phyloP scores from a whole-genome alignment of 148 eudicot genomes.

The Vaccinium darrowii region DNA sequence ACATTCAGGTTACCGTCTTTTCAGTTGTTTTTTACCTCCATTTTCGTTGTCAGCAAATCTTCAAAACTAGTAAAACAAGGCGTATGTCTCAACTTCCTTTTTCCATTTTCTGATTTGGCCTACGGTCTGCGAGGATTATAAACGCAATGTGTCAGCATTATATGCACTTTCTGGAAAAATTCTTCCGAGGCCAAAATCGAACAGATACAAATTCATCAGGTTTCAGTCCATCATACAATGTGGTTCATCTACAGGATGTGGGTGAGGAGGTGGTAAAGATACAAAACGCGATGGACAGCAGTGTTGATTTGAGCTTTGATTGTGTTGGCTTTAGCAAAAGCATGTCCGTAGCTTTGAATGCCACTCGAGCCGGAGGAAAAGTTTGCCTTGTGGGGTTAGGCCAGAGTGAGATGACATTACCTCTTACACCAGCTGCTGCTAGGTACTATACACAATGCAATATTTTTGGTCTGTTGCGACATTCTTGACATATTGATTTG shows the following conservation, averaged over 20 bases:
- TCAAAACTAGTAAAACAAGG: too few species aligned
- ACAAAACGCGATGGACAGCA: slow-evolving; percentile 39
- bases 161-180: background rate
- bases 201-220: background rate
- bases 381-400: slow-evolving; percentile 71
- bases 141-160: too few species aligned
- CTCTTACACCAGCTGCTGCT: slow-evolving; percentile 66
- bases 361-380: slow-evolving; percentile 60
- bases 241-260: slow-evolving; percentile 37
- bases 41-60: background rate
- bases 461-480: background rate
- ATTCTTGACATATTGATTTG: background rate
- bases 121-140: too few species aligned
- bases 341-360: slow-evolving; percentile 53
- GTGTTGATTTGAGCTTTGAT: slow-evolving; percentile 57
- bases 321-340: slow-evolving; percentile 74
- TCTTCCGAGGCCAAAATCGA: background rate
- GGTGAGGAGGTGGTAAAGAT: slow-evolving; percentile 42
- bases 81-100: too few species aligned
- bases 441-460: slow-evolving; percentile 28
- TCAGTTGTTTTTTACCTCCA: background rate
- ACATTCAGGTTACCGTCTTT: slow-evolving; percentile 33
- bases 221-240: background rate
- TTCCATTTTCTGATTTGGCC: too few species aligned
- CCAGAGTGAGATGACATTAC: slow-evolving; percentile 56